These are phyloP conservation scores for Ascoidea rubescens DNA, from an alignment of 805 yeast genomes.

Conservation along the genomic window DNA sequence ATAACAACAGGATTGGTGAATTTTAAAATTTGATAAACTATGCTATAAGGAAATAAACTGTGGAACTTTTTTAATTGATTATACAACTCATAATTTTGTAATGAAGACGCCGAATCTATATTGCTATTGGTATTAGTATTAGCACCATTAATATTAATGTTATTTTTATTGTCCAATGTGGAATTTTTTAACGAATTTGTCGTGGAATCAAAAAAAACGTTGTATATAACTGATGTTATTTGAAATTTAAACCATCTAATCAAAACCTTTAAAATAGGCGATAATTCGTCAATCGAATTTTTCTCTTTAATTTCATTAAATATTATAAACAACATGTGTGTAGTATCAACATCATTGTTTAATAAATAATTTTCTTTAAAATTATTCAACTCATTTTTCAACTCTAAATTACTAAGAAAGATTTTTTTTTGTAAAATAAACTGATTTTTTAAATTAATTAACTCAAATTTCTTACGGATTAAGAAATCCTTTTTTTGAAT, in stretches of 20 bases:
- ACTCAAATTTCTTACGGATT: slow-evolving; percentile 47
- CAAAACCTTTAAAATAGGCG: slow-evolving; percentile 55
- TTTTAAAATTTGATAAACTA: slow-evolving; percentile 63
- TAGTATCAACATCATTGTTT: slow-evolving; percentile 10
- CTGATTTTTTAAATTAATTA: slow-evolving; percentile 46
- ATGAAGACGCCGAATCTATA: too few species aligned
- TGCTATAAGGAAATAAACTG: slow-evolving; percentile 61
- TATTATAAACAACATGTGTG: slow-evolving; percentile 42
- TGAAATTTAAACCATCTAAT: slow-evolving; percentile 77
- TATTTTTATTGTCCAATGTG: background rate
- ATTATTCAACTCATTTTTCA: slow-evolving; percentile 14
- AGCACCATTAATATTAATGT: too few species aligned
- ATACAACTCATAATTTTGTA: slow-evolving; percentile 40
- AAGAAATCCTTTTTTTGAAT: slow-evolving; percentile 32
- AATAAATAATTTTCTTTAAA: slow-evolving; percentile 7
- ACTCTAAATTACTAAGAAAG: slow-evolving; percentile 16
- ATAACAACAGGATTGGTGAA: slow-evolving; percentile 82
- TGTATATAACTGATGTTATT: slow-evolving; percentile 73
- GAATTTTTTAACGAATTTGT: slow-evolving; percentile 15
- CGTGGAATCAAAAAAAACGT: slow-evolving; percentile 69
- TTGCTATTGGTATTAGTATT: too few species aligned
- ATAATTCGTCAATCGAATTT: slow-evolving; percentile 36
- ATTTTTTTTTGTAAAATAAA: slow-evolving; percentile 62
- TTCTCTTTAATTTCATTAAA: slow-evolving; percentile 54
- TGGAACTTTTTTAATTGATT: slow-evolving; percentile 62